Evolutionary conservation across 2,329 filamentous ascomycete genomes (phyloP).

Genomic region (Penicillium capsulatum): DNA sequence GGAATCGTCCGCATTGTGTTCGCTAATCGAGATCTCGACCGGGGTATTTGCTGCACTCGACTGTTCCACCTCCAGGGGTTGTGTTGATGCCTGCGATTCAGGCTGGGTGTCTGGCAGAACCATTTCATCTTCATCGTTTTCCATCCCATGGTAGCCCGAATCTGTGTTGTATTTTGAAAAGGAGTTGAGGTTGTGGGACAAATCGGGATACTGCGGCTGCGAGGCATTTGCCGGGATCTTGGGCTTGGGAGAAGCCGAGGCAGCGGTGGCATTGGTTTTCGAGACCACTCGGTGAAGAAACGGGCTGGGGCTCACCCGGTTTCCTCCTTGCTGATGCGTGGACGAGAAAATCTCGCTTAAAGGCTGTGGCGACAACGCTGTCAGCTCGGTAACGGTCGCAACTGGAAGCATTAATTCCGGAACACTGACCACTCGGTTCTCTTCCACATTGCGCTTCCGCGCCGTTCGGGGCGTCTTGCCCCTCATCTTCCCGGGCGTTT

Average conservation of each 20-base stretch:
- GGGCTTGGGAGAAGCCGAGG: conserved; percentile 16
- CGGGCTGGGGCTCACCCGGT: conserved; percentile 33
- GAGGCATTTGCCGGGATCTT: conserved; percentile 19
- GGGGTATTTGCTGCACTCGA: conserved; percentile 14
- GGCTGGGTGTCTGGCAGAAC: conserved; percentile 32
- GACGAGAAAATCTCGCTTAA: conserved; percentile 48
- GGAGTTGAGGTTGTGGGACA: conserved; percentile 36
- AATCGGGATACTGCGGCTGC: conserved; percentile 29
- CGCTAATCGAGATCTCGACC: conserved; percentile 26
- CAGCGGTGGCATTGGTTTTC: conserved; percentile 21
- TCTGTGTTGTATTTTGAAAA: conserved; percentile 42
- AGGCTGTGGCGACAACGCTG: conserved; percentile 32
- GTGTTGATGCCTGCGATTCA: conserved; percentile 32
- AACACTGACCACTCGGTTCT: conserved; percentile 43
- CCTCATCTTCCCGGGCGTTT: conserved; percentile 52
- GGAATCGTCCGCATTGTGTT: conserved; percentile 43
- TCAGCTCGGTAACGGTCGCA: conserved; percentile 7
- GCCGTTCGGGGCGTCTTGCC: conserved; percentile 48
- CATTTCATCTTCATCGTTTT: conserved; percentile 37
- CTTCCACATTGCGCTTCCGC: conserved; percentile 42
- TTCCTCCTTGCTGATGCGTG: conserved; percentile 35
- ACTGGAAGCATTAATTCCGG: conserved; percentile 2
- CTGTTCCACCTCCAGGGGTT: conserved; percentile 30
- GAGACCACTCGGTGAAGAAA: conserved; percentile 35
- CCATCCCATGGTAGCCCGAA: conserved; percentile 48